Evolutionary conservation across 176 grass and related monocot species (phyloP).

Genomic region (Carex parvula): DNA sequence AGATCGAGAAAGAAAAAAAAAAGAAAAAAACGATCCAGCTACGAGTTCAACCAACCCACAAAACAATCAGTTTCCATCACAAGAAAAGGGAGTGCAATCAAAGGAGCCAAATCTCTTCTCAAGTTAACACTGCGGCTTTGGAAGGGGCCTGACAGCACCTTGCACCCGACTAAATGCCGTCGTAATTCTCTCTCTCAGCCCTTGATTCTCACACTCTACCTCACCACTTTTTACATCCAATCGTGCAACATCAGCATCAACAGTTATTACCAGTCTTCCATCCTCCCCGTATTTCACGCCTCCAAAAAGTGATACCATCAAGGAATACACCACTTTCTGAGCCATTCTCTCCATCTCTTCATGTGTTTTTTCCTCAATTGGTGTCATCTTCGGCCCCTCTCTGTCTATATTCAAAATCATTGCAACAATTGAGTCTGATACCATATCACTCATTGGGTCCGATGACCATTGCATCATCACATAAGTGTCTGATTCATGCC

Average conservation of each 20-base stretch:
- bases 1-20: background rate
- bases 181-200: constrained; percentile 65
- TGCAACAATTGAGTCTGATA: constrained; percentile 87
- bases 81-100: background rate
- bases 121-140: constrained; percentile 15
- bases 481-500: constrained; percentile 72
- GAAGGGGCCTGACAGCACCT: constrained; percentile 69
- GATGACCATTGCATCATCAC: constrained; percentile 76
- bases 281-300: constrained; percentile 79
- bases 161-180: constrained; percentile 59
- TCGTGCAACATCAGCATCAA: constrained; percentile 55
- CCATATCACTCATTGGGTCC: constrained; percentile 93
- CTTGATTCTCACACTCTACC: constrained; percentile 62
- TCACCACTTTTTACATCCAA: constrained; percentile 67
- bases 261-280: constrained; percentile 57
- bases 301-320: constrained; percentile 79
- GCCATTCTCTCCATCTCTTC: constrained; percentile 72
- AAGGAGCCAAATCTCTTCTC: background rate
- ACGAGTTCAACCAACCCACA: background rate
- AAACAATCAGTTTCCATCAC: background rate
- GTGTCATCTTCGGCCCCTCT: constrained; percentile 64
- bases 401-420: constrained; percentile 75
- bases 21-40: background rate
- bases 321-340: constrained; percentile 56
- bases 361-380: constrained; percentile 51